Base-by-base conservation (phyloP, 108 stramenopile species). In the Cylindrotheca fusiformis region DNA sequence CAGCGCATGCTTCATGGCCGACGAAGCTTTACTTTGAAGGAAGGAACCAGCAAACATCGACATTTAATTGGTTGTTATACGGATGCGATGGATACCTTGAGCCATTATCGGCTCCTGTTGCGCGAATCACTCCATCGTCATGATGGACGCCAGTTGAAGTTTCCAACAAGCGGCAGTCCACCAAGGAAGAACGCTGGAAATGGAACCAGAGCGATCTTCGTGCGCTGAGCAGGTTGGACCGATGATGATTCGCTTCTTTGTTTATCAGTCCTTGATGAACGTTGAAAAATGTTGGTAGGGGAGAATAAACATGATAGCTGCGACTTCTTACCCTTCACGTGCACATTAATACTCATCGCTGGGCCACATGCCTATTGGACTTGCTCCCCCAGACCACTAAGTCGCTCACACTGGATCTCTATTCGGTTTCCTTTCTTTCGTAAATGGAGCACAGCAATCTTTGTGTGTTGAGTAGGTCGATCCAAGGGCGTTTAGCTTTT, bases 11-110 rank as follows among this genome's bases (percentile, higher is more conserved):
- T 88, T 3, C 90, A 91, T 72, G 90, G 87, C 8, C 71, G 90
- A 58, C 68, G 83, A 21, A 68, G 48, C 1, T 91, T 91, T 64
- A 41, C 58, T 46, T 24, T 75, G 29, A 0, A 26, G 18, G 65
- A 76, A 10, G 76, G 72, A 48, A 52, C 6, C 19, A 4, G 32
- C 6, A 31, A 48, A 3, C 14, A 23, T 2, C 80, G 90, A 3
- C 90, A 88, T 74, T 82, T 91, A 48, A 72, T 86, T 28, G 90
- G 90, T 59, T 80, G 82, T 25, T 91, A 91, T 52, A 91, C 84
- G 0, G 78, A 88, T 54, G 78, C 86, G 20, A 83, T 85, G 47
- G 90, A 91, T 22, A 91, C 86, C 18, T 10, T 86, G 4, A 85
- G 68, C 61, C 58, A 29, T 1, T 91, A 88, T 68, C 77, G 90